A percentile compares a stretch with the other conserved stretches of the same genome.
Evolutionary conservation across 2,329 filamentous ascomycete species (phyloP).

Genomic region (Trichoderma sp.): DNA sequence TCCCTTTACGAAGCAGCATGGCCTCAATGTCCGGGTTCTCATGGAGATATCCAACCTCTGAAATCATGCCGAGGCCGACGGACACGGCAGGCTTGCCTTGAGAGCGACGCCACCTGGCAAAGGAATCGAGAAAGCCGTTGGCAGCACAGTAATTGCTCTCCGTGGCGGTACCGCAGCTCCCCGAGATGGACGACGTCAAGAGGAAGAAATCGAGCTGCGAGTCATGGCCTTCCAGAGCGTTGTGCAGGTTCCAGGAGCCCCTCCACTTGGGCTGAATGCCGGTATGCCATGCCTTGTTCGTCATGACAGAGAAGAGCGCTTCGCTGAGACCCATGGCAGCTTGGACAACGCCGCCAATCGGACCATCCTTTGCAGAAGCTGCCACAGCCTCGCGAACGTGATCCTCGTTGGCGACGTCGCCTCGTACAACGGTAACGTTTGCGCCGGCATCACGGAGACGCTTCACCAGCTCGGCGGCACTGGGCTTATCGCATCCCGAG

Average conservation of each 20-base stretch:
- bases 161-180: slow-evolving; percentile 39
- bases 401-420: slow-evolving; percentile 38
- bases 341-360: slow-evolving; percentile 47
- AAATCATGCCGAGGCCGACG: slow-evolving; percentile 41
- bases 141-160: slow-evolving; percentile 48
- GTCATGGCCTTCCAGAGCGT: slow-evolving; percentile 6
- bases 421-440: slow-evolving; percentile 36
- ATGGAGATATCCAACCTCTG: slow-evolving; percentile 43
- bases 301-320: slow-evolving; percentile 41
- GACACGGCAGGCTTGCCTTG: slow-evolving; percentile 37
- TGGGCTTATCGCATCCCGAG: slow-evolving; percentile 33
- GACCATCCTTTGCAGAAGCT: slow-evolving; percentile 30
- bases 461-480: slow-evolving; percentile 29
- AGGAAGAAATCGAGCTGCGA: slow-evolving; percentile 43
- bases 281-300: slow-evolving; percentile 37
- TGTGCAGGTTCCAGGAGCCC: slow-evolving; percentile 42
- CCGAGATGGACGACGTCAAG: slow-evolving; percentile 39
- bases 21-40: slow-evolving; percentile 43
- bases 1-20: slow-evolving; percentile 41
- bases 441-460: slow-evolving; percentile 37
- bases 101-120: slow-evolving; percentile 38
- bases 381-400: slow-evolving; percentile 37
- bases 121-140: slow-evolving; percentile 46
- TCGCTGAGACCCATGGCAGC: slow-evolving; percentile 46
- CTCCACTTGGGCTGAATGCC: slow-evolving; percentile 38